These are phyloP conservation scores for Verticillium dahliae DNA, from an alignment of 2,329 filamentous ascomycete species.

Conservation along the genomic window DNA sequence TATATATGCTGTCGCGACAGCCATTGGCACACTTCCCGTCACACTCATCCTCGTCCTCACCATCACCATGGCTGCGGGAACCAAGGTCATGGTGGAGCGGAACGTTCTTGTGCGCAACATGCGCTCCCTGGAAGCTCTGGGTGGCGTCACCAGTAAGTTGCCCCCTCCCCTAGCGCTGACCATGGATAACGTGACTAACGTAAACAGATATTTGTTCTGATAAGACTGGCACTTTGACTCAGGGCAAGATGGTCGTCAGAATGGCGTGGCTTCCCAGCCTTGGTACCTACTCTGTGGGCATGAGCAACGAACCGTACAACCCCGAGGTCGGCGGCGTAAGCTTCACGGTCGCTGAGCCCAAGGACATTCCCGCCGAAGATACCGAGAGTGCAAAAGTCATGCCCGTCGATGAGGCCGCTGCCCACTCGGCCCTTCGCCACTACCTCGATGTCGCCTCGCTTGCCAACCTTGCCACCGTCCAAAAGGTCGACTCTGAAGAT, in stretches of 20 bases:
- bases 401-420: constrained; percentile 29
- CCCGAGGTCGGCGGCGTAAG: constrained; percentile 23
- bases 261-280: constrained; percentile 23
- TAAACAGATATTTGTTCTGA: constrained; percentile 21
- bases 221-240: constrained; percentile 26
- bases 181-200: not conserved
- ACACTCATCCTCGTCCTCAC: constrained; percentile 42
- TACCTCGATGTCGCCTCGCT: constrained; percentile 53
- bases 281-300: constrained; percentile 24
- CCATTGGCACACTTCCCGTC: constrained; percentile 37
- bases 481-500: constrained; percentile 30
- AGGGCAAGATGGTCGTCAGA: constrained; percentile 21
- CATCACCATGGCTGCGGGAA: constrained; percentile 45
- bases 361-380: constrained; percentile 4
- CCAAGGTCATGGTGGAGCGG: constrained; percentile 37
- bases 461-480: constrained; percentile 54
- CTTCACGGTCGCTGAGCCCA: constrained; percentile 28
- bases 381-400: constrained; percentile 11
- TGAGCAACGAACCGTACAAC: constrained; percentile 17
- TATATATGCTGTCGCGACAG: constrained; percentile 30
- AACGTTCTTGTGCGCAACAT: constrained; percentile 43
- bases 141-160: constrained; percentile 38
- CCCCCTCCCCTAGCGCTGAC: no score
- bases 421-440: constrained; percentile 32
- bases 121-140: constrained; percentile 39